Conservation (phyloP, 106 monocot species). For the Narthecium ossifragum region DNA sequence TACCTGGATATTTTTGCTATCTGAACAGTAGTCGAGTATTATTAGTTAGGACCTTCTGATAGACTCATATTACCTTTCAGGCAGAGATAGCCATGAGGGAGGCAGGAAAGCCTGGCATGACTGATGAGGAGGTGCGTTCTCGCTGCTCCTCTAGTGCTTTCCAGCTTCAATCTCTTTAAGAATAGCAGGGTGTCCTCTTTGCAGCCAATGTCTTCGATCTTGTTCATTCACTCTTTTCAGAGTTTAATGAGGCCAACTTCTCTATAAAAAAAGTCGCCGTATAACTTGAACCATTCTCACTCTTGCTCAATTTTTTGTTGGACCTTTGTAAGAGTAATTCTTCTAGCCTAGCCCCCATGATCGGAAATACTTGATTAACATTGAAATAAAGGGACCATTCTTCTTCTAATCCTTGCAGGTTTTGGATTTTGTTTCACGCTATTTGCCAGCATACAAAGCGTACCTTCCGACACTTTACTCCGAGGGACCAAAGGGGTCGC, state of each 20-base stretch:
- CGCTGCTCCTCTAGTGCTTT: not conserved
- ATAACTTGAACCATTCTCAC: too few species aligned
- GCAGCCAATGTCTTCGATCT: too few species aligned
- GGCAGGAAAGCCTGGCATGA: slow-evolving; percentile 96
- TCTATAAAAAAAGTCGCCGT: not conserved
- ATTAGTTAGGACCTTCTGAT: not conserved
- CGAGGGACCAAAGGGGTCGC: slow-evolving; percentile 64
- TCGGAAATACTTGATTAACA: too few species aligned
- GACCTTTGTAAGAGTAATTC: too few species aligned
- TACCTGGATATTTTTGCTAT: not conserved
- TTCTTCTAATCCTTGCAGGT: slow-evolving; percentile 30
- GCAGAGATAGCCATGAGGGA: slow-evolving; percentile 95
- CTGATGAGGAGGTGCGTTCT: slow-evolving; percentile 73
- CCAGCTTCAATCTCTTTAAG: not conserved
- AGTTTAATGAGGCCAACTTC: too few species aligned
- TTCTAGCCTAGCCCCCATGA: too few species aligned
- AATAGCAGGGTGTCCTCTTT: too few species aligned
- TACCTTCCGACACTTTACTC: slow-evolving; percentile 81
- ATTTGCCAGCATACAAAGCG: slow-evolving; percentile 85
- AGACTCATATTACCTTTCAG: slow-evolving; percentile 47
- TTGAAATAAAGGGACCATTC: too few species aligned
- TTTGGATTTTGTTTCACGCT: slow-evolving; percentile 90
- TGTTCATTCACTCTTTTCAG: too few species aligned
- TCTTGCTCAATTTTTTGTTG: too few species aligned
- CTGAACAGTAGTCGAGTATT: not conserved